Evolutionary conservation across 164 flowering plant genomes (phyloP), one percentile per base, ranked within the genome.

Genomic region (Euptelea pleiosperma): DNA sequence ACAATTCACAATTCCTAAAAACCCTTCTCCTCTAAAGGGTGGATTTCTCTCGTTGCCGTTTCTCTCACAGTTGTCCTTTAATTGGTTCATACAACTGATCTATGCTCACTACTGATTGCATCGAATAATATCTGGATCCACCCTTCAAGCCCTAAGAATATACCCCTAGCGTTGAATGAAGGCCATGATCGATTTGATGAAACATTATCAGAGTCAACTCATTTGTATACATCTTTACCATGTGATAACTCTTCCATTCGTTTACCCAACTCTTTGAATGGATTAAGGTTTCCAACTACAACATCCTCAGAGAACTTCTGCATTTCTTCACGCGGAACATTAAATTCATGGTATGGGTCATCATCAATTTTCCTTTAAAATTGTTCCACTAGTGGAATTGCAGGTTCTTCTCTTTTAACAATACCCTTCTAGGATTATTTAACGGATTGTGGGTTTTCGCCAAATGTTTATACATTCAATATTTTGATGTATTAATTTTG

Each of bases 401-500:
- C 47, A 36, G 62, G 50, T 36, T 43, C 61, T 24, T 75, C 67
- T 42, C 61, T 63, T 18, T 72, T 77, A 36, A 49, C 16, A 25
- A 29, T 22, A 36, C 56, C 66, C 52, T 52, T 66, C 55, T 66
- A 68, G 15, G 22, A n/a, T n/a, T n/a, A n/a, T n/a, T n/a, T n/a
- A n/a, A n/a, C n/a, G 79, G 86, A 75, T 47, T 66, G 44, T 65
- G 90, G 90, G 55, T 79, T 46, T 60, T 75, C 82, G 15, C 77
- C 90, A 15, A 72, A 69, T 46, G 68, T 82, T 48, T 63, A 57
- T 61, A 60, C 40, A 34, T 82, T 84, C 45, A 86, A 86, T 56
- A 65, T 70, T 40, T 69, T 84, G 67, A 84, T 84, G 79, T 69
- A 81, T 52, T 64, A 40, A 6, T 72, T 84, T 4, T 79, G 81